Evolutionary conservation across 805 yeast species (phyloP), one percentile per base, ranked within the genome.

Genomic region (Candida krabiensis): DNA sequence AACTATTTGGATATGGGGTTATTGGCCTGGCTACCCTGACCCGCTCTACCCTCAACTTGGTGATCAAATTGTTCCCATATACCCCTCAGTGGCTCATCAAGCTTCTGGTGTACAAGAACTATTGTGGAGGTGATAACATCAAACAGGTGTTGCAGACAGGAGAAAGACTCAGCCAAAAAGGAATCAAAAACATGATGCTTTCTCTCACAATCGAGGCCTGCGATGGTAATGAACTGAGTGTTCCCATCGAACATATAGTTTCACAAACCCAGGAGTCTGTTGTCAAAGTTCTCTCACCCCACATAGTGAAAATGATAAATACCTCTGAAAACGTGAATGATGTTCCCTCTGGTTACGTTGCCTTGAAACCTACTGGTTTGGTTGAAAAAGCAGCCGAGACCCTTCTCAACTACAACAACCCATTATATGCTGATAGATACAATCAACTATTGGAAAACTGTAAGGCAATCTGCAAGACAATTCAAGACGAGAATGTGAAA

Each of bases 121-220:
- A 91, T 66, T 84, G 95, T 58, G 98, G 98, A 27, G 98, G 98
- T 40, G 91, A 86, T 52, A 78, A 75, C 43, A 73, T 83, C 38
- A 62, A 63, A 9, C 85, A 89, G 47, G 93, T 90, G 11, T 69
- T 77, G 37, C 60, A 69, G 38, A 84, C 96, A 4, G 96, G 95
- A 37, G 66, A 70, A 38, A 69, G 78, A 41, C 71, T 90, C 49
- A 70, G 78, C 38, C 61, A 73, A 35, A 73, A 95, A 44, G 95
- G 96, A 8, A 85, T 89, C 55, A 79, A 86, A 50, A 91, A 90
- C 69, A 87, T 90, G 95, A 88, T 90, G 96, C 69, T 90, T n/a
- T 83, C 95, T 1, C 77, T 88, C 60, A 87, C 96, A 12, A 89
- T 90, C 36, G 98, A 90, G 64, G 96, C 93, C 39, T 83, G 96